phyloP scores from a whole-genome alignment of 2,329 filamentous ascomycete genomes.

The Neofusicoccum sp. region DNA sequence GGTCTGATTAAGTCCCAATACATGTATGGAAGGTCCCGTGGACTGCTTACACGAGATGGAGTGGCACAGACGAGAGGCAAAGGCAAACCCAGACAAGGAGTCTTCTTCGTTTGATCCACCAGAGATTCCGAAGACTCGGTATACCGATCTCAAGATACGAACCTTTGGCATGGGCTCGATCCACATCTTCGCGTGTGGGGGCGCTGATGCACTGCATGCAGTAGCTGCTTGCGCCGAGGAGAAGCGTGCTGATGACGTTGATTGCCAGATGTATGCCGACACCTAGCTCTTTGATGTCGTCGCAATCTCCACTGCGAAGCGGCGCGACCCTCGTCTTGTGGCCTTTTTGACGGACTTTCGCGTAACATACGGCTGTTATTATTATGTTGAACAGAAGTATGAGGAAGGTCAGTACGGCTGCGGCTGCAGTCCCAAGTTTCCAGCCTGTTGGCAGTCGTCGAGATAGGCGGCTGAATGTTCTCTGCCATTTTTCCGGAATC shows the following conservation, averaged over 20 bases:
- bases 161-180: constrained; percentile 44
- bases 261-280: constrained; percentile 30
- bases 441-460: background rate
- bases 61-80: background rate
- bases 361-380: background rate
- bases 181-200: constrained; percentile 50
- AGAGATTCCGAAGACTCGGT: background rate
- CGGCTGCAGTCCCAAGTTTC: background rate
- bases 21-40: background rate
- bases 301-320: background rate
- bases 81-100: background rate
- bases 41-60: background rate
- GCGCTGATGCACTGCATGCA: constrained; percentile 53
- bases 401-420: background rate
- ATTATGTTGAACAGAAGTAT: background rate
- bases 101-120: background rate
- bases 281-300: background rate
- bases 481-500: background rate
- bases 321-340: background rate
- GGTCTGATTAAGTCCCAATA: background rate
- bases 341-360: background rate
- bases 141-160: background rate
- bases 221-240: constrained; percentile 51
- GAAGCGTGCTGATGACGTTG: constrained; percentile 47
- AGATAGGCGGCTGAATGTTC: background rate